Conservation (phyloP, 2,329 filamentous ascomycete species). For the Coniochaeta ligniaria region DNA sequence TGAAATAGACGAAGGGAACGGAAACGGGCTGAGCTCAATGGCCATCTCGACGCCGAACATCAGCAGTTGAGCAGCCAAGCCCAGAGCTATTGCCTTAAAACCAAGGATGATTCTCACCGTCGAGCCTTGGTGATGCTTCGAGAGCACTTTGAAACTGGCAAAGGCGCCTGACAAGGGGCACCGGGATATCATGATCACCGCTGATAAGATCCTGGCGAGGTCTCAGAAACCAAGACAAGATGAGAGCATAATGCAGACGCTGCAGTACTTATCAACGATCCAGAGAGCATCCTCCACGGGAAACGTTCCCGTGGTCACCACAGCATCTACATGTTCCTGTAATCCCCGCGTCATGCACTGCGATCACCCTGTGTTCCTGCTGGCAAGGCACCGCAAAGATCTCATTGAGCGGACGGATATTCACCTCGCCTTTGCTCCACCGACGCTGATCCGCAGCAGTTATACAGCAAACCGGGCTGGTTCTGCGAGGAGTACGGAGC, state of each 20-base stretch:
- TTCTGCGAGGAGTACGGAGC: neutral
- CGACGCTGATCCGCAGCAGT: neutral
- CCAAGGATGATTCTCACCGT: neutral
- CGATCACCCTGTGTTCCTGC: conserved; percentile 1
- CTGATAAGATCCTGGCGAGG: neutral
- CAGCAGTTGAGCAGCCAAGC: conserved; percentile 32
- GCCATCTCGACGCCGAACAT: conserved; percentile 33
- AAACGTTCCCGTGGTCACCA: neutral
- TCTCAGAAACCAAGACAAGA: neutral
- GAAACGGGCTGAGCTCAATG: neutral
- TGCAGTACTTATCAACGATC: neutral
- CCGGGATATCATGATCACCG: neutral
- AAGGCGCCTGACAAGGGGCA: neutral
- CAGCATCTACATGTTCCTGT: conserved; percentile 1
- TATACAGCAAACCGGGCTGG: neutral
- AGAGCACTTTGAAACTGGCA: neutral
- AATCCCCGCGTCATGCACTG: conserved; percentile 1
- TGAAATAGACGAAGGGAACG: conserved; percentile 38
- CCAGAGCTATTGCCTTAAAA: neutral
- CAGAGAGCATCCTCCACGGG: neutral
- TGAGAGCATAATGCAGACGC: neutral
- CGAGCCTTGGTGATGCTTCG: neutral
- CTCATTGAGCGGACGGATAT: conserved; percentile 1
- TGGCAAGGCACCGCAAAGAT: neutral
- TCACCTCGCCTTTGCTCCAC: neutral